These are phyloP conservation scores for Rhizoclosmatium sp. DNA, from an alignment of 192 early-diverging fungal species.

Conservation along the genomic window DNA sequence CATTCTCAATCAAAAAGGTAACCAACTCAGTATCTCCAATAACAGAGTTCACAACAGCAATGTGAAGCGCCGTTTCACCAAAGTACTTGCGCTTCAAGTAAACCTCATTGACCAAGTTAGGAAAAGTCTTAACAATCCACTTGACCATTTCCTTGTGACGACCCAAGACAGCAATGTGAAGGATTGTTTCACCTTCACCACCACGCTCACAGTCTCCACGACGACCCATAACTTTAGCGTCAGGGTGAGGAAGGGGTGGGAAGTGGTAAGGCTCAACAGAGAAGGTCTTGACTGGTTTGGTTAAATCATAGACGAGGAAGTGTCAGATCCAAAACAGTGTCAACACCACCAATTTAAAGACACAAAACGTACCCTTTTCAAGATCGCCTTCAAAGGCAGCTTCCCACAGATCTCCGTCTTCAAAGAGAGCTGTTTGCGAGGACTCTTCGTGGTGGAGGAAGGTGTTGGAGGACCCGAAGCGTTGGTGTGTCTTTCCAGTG, in stretches of 20 bases:
- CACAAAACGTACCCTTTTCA: not conserved
- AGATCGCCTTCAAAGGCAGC: constrained; percentile 16
- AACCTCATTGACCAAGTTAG: constrained; percentile 21
- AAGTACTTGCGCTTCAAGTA: constrained; percentile 28
- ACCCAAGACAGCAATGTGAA: constrained; percentile 29
- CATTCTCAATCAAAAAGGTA: constrained; percentile 10
- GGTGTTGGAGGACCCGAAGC: not conserved
- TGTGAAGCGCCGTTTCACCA: constrained; percentile 31
- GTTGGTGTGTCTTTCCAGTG: not conserved
- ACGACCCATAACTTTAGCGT: not conserved
- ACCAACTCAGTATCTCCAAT: not conserved
- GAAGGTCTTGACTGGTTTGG: not conserved
- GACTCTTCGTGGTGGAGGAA: not conserved
- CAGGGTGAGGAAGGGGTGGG: not conserved
- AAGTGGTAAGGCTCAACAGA: not conserved
- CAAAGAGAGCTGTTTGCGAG: not conserved
- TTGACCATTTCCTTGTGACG: constrained; percentile 15
- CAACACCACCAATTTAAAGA: too few species aligned
- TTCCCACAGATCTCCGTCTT: constrained; percentile 18
- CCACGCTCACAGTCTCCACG: constrained; percentile 31
- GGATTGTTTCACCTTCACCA: constrained; percentile 35
- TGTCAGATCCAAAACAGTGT: too few species aligned
- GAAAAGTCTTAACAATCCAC: constrained; percentile 32
- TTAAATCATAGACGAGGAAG: not conserved
- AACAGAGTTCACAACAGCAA: constrained; percentile 23